Base-by-base conservation (phyloP, 2,329 filamentous ascomycete genomes). In the Escovopsis sp. region DNA sequence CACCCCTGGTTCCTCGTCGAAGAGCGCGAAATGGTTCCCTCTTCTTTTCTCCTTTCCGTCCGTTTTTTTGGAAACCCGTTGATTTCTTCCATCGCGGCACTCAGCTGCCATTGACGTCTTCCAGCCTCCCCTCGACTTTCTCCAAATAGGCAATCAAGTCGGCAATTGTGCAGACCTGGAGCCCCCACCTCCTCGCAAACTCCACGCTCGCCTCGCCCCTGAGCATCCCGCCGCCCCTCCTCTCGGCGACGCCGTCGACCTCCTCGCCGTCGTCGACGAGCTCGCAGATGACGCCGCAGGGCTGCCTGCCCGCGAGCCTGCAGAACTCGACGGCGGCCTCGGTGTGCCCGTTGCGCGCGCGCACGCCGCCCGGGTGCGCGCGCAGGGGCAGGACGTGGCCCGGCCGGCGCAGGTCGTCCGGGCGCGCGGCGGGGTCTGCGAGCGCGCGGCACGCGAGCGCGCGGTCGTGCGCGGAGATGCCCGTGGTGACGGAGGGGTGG, bases 91-190 rank as follows among this genome's bases (percentile, higher is more conserved):
- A n/a, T n/a, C n/a, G n/a, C n/a, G n/a, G 20, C 20, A 6, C 20
- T 20, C 20, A 20, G 20, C 27, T 58, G n/a, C 66, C 67, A 43
- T 48, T 57, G 29, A 51, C 41, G 11, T 30, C 27, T 35, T 52
- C 13, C 46, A 72, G 56, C 59, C 74, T 74, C 32, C 79, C 79
- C 64, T 88, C 80, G 33, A 70, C 79, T 67, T 77, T 79, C 61
- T 91, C 81, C 44, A 94, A 66, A 59, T 93, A 83, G 43, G 67
- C 69, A 25, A 89, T 81, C 63, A 98, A 62, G 62, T 89, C 87
- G 58, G 89, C 87, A 64, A 98, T 96, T 27, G 91, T 96, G 64
- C 88, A 94, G 45, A 94, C 86, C 68, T 83, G 91, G 51, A 98
- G 68, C 5, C 87, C 87, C 79, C 83, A 96, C 62, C 72, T 79